A percentile compares a stretch with the other conserved stretches of the same genome.
Conservation (phyloP, 371 early-diverging fungal species). For the Saksenaea oblongispora region DNA sequence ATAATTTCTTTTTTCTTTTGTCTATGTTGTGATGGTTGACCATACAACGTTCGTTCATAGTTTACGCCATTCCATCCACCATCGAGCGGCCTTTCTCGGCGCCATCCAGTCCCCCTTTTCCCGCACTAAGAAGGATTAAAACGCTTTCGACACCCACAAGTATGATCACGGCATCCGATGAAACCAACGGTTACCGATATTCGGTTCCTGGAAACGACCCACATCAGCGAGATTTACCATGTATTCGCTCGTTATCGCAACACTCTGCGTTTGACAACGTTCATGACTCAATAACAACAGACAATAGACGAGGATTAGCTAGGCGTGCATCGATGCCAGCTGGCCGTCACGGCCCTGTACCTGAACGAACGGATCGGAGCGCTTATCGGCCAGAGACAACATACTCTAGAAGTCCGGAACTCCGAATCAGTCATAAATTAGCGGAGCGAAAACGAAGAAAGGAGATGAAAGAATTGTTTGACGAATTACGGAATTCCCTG, state of each 20-base stretch:
- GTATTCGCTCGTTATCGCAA: constrained; percentile 18
- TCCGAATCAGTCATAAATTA: constrained; percentile 77
- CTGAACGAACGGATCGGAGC: constrained; percentile 5
- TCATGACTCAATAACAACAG: constrained; percentile 11
- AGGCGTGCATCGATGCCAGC: constrained; percentile 57
- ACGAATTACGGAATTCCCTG: constrained; percentile 73
- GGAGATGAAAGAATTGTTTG: constrained; percentile 89
- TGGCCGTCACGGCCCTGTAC: constrained; percentile 17
- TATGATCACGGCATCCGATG: neutral
- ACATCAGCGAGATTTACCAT: constrained; percentile 1
- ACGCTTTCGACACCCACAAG: constrained; percentile 16
- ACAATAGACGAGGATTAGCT: constrained; percentile 15
- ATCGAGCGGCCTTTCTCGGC: constrained; percentile 53
- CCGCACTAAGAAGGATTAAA: neutral
- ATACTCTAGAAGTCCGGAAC: constrained; percentile 69
- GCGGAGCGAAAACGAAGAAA: constrained; percentile 84
- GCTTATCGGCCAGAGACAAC: constrained; percentile 49
- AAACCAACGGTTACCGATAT: neutral
- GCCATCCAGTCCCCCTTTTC: constrained; percentile 57
- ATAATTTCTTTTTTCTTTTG: constrained; percentile 1
- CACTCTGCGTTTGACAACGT: constrained; percentile 17
- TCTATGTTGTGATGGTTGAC: neutral
- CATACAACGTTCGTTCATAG: constrained; percentile 34
- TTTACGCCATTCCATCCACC: constrained; percentile 40
- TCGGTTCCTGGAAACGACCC: neutral